A percentile compares a stretch with the other conserved stretches of the same genome.
Evolutionary conservation across 2,329 filamentous ascomycete species (phyloP).

Genomic region (Remersonia thermophila): DNA sequence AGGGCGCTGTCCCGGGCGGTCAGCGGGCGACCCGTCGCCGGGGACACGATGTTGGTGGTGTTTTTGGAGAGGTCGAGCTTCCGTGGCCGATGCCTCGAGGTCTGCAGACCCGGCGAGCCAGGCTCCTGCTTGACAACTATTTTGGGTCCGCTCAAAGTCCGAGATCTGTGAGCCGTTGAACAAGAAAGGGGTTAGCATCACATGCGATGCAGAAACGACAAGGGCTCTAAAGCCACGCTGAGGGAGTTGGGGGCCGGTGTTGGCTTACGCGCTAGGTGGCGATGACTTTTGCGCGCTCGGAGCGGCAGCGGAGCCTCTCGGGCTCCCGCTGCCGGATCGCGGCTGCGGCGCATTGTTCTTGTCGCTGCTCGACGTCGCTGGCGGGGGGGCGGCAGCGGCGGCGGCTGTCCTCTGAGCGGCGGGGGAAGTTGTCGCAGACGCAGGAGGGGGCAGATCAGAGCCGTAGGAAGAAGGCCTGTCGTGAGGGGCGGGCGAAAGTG

Average conservation of each 20-base stretch:
- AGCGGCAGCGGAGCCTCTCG: slow-evolving; percentile 27
- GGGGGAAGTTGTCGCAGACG: slow-evolving; percentile 26
- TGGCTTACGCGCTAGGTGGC: slow-evolving; percentile 46
- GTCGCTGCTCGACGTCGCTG: slow-evolving; percentile 29
- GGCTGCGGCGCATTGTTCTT: slow-evolving; percentile 21
- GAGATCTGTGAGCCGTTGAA: slow-evolving; percentile 28
- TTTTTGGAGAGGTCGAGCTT: slow-evolving; percentile 64
- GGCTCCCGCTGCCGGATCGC: slow-evolving; percentile 43
- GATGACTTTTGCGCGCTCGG: slow-evolving; percentile 38
- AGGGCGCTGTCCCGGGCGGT: slow-evolving; percentile 66
- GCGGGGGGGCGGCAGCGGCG: slow-evolving; percentile 16
- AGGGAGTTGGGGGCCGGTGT: no score
- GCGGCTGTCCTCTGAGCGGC: slow-evolving; percentile 30
- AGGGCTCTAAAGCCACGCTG: slow-evolving; percentile 1
- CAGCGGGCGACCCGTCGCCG: slow-evolving; percentile 53
- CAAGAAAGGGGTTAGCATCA: slow-evolving; percentile 9
- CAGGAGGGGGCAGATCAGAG: slow-evolving; percentile 28
- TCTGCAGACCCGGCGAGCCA: slow-evolving; percentile 66
- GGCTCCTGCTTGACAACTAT: slow-evolving; percentile 97
- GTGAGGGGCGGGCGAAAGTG: slow-evolving; percentile 54
- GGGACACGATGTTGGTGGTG: slow-evolving; percentile 37
- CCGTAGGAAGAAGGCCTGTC: slow-evolving; percentile 44
- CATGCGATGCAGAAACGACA: slow-evolving; percentile 7
- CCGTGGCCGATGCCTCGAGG: slow-evolving; percentile 61
- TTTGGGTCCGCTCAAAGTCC: slow-evolving; percentile 49